A percentile compares a stretch with the other conserved stretches of the same genome.
Conservation (phyloP, 129 eudicot genomes). For the Centaurea solstitialis region DNA sequence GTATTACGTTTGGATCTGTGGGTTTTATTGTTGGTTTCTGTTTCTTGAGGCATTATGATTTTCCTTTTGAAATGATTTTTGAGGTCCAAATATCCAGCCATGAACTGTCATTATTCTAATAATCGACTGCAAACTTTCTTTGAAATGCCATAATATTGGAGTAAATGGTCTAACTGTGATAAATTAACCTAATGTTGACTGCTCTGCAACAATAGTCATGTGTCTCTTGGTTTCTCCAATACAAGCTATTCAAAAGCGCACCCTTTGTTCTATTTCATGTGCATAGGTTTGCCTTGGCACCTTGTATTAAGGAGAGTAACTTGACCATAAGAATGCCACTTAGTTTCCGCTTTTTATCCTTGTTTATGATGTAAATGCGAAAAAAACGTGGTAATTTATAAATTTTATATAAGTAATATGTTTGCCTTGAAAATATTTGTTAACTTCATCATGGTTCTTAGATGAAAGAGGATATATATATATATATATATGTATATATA, state of each 20-base stretch:
- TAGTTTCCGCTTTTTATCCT: neutral
- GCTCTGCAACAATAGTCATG: neutral
- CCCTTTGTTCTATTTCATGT: neutral
- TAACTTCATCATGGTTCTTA: neutral
- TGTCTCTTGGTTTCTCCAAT: slow-evolving; percentile 1
- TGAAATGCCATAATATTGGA: neutral
- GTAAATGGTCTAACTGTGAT: neutral
- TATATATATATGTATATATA: neutral
- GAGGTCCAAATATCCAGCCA: neutral
- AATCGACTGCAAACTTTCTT: neutral
- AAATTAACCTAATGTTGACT: neutral
- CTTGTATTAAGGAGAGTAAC: neutral
- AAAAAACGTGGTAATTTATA: neutral
- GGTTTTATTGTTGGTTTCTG: neutral
- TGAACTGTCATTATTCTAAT: neutral
- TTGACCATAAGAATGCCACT: neutral
- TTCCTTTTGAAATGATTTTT: neutral
- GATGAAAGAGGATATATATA: neutral
- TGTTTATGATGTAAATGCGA: neutral
- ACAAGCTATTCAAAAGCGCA: neutral
- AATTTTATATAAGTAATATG: neutral
- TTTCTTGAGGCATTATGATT: neutral
- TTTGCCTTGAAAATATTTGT: neutral
- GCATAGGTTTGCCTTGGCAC: neutral
- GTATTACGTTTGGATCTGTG: neutral